These are phyloP conservation scores for Periconia macrospinosa DNA, from an alignment of 2,329 filamentous ascomycete genomes.

Conservation along the genomic window DNA sequence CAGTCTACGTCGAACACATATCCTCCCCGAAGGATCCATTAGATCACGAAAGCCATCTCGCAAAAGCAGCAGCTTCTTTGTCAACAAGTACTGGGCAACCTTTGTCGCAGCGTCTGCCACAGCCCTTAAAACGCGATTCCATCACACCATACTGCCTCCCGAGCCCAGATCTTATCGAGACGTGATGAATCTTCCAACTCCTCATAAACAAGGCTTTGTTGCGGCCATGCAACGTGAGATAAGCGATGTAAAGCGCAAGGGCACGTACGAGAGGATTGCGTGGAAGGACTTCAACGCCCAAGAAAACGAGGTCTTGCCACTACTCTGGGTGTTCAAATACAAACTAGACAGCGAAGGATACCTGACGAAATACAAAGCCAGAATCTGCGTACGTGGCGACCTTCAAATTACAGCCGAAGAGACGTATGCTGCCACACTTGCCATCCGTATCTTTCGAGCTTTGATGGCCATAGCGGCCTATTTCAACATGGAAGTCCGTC, in stretches of 20 bases:
- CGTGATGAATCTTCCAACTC: slow-evolving; percentile 9
- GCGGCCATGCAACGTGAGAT: slow-evolving; percentile 9
- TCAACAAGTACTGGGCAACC: slow-evolving; percentile 13
- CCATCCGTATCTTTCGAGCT: too few relatives aligned
- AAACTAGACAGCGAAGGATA: slow-evolving; percentile 27
- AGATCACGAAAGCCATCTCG: slow-evolving; percentile 6
- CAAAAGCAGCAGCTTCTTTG: slow-evolving; percentile 15
- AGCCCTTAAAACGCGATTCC: slow-evolving; percentile 10
- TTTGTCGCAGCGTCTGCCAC: slow-evolving; percentile 10
- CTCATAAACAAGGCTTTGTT: slow-evolving; percentile 13
- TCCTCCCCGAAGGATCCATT: slow-evolving; percentile 3
- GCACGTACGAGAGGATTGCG: slow-evolving; percentile 11
- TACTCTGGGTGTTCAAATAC: slow-evolving; percentile 26
- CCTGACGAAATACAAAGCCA: slow-evolving; percentile 15
- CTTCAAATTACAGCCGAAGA: slow-evolving; percentile 10
- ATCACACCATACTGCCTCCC: slow-evolving; percentile 8
- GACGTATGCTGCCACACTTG: background rate
- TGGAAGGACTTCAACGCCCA: slow-evolving; percentile 14
- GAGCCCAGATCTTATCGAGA: slow-evolving; percentile 10
- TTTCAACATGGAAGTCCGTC: too few relatives aligned
- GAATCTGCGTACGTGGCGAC: slow-evolving; percentile 18
- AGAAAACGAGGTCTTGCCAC: slow-evolving; percentile 13
- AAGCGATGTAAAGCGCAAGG: slow-evolving; percentile 9
- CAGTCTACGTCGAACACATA: too few relatives aligned
- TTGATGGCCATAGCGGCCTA: too few relatives aligned